Percentiles rank a stretch among this genome's conserved stretches.
Conservation (phyloP, 345 rosid genomes). For the Dovyalis caffra region DNA sequence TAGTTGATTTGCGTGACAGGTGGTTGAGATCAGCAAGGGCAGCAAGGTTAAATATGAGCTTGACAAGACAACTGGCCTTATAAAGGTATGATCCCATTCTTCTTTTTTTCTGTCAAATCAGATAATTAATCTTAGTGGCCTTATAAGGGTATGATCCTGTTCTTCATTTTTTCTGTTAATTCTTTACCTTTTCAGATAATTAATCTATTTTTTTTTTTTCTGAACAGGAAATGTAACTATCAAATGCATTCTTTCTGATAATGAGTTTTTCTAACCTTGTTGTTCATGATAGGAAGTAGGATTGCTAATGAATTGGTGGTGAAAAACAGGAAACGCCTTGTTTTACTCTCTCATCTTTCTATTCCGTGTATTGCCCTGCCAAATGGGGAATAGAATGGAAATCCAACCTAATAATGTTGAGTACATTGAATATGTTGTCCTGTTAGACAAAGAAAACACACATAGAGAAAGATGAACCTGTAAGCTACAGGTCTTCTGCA, state of each 20-base stretch:
- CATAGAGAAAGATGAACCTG: background rate
- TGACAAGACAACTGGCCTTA: slow-evolving; percentile 87
- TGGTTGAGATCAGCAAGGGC: slow-evolving; percentile 91
- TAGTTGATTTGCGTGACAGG: slow-evolving; percentile 42
- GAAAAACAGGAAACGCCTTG: background rate
- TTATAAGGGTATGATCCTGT: slow-evolving; percentile 62
- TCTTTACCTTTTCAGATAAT: no score
- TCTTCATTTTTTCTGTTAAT: slow-evolving; percentile 4
- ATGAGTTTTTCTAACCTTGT: background rate
- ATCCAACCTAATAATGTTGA: background rate
- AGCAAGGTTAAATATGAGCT: slow-evolving; percentile 98
- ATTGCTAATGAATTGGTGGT: background rate
- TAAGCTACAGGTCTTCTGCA: no score
- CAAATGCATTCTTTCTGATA: background rate
- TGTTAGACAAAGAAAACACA: background rate
- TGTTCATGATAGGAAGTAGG: background rate
- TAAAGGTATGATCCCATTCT: slow-evolving; percentile 51
- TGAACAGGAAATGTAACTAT: background rate
- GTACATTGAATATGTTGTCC: background rate
- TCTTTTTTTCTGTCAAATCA: slow-evolving; percentile 4
- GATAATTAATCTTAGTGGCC: no score
- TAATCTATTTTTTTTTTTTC: background rate
- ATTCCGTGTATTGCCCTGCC: background rate
- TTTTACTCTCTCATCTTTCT: background rate
- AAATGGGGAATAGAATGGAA: background rate